Percentiles rank a stretch among this genome's conserved stretches.
Conservation (phyloP, 2,329 filamentous ascomycete genomes). For the Aspergillus candidus region DNA sequence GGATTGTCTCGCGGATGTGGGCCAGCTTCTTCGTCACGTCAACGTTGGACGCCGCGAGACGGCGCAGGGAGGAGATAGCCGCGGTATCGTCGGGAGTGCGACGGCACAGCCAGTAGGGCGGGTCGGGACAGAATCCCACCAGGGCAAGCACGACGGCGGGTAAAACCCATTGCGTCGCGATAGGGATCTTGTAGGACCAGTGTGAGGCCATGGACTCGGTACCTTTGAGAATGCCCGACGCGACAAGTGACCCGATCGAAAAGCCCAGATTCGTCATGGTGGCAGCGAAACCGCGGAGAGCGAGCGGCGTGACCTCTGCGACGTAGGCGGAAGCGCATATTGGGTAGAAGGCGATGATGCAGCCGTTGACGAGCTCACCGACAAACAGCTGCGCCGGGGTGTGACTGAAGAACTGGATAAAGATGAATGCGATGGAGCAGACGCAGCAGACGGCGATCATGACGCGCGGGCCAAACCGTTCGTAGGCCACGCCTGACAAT, state of each 20-base stretch:
- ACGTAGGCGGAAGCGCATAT: constrained; percentile 45
- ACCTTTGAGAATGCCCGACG: constrained; percentile 24
- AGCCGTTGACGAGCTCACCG: constrained; percentile 55
- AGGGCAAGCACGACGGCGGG: constrained; percentile 17
- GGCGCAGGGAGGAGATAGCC: constrained; percentile 12
- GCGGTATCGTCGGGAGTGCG: constrained; percentile 16
- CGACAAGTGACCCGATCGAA: constrained; percentile 29
- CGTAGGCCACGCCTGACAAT: constrained; percentile 19
- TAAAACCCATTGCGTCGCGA: constrained; percentile 21
- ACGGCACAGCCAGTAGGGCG: constrained; percentile 22
- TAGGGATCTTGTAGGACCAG: constrained; percentile 21
- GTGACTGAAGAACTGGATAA: constrained; percentile 58
- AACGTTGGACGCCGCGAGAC: constrained; percentile 13
- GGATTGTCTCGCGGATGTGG: constrained; percentile 25
- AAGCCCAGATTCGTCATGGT: constrained; percentile 27
- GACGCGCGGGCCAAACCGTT: constrained; percentile 23
- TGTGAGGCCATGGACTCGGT: constrained; percentile 11
- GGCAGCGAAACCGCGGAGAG: constrained; percentile 24
- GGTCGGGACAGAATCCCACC: constrained; percentile 19
- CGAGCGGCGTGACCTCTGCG: constrained; percentile 26
- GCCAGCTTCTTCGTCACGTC: constrained; percentile 19
- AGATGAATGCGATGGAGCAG: constrained; percentile 46
- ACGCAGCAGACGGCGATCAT: constrained; percentile 22
- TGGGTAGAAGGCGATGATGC: constrained; percentile 57
- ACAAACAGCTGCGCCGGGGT: constrained; percentile 52